A percentile compares a stretch with the other conserved stretches of the same genome.
These are phyloP conservation scores for Penstemon newberryi DNA, from an alignment of 257 asterid species.

Conservation along the genomic window DNA sequence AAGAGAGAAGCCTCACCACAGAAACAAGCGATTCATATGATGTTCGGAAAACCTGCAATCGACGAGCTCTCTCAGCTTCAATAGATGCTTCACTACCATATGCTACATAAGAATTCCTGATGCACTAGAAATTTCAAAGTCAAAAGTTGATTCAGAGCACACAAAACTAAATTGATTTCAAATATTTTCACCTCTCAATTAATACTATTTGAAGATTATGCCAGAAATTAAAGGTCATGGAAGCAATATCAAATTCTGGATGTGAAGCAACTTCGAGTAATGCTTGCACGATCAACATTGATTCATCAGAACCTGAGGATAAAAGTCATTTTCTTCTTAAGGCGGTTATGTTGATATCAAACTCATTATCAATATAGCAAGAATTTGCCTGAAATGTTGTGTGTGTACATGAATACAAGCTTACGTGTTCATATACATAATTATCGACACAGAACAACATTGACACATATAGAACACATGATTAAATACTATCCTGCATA, in stretches of 20 bases:
- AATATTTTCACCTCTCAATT: slow-evolving; percentile 63
- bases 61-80: slow-evolving; percentile 69
- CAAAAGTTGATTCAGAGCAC: slow-evolving; percentile 31
- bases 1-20: slow-evolving; percentile 60
- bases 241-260: slow-evolving; percentile 96
- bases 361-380: slow-evolving; percentile 24
- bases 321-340: slow-evolving; percentile 28
- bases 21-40: slow-evolving; percentile 87
- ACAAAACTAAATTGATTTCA: slow-evolving; percentile 15
- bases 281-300: slow-evolving; percentile 91
- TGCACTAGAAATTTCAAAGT: slow-evolving; percentile 32
- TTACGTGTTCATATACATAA: too few relatives aligned
- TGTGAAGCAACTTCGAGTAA: slow-evolving; percentile 94
- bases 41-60: slow-evolving; percentile 70
- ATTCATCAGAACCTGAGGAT: slow-evolving; percentile 93
- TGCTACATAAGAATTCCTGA: slow-evolving; percentile 68
- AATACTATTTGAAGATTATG: slow-evolving; percentile 86
- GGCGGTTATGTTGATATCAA: slow-evolving; percentile 8
- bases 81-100: slow-evolving; percentile 58
- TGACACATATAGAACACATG: not conserved
- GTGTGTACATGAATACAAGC: not conserved
- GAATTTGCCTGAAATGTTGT: slow-evolving; percentile 1
- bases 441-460: too few relatives aligned
- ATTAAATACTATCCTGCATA: not conserved
- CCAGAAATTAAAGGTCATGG: slow-evolving; percentile 99